Conservation (phyloP, 495 filamentous ascomycete genomes). For the Sabuloglossum arenarium region DNA sequence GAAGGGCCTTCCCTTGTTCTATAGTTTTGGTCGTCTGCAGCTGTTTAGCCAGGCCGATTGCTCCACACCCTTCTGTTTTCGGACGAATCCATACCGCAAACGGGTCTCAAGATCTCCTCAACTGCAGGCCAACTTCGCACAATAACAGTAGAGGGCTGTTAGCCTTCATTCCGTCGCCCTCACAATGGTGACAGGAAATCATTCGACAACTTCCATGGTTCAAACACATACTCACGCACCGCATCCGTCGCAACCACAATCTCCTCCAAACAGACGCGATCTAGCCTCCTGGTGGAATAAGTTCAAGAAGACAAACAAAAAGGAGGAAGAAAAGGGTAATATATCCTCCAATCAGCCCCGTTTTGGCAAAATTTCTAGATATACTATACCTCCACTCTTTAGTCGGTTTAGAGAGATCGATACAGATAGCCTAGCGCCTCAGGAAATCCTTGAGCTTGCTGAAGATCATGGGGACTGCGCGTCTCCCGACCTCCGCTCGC, state of each 20-base stretch:
- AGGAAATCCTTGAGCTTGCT: neutral
- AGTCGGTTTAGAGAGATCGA: neutral
- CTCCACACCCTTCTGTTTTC: neutral
- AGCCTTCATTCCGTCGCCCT: neutral
- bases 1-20: neutral
- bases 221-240: neutral
- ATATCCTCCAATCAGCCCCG: neutral
- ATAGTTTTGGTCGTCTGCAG: neutral
- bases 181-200: neutral
- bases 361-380: neutral
- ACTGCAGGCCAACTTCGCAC: neutral
- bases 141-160: neutral
- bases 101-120: neutral
- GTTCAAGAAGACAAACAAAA: constrained; percentile 55
- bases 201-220: neutral
- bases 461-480: constrained; percentile 4
- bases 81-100: neutral
- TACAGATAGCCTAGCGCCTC: constrained; percentile 3
- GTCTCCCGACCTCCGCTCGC: neutral
- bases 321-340: constrained; percentile 60
- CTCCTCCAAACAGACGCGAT: constrained; percentile 57
- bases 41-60: neutral
- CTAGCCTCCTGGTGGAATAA: constrained; percentile 82
- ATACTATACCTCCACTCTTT: constrained; percentile 10
- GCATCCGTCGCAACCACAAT: constrained; percentile 11